phyloP scores from a whole-genome alignment of 164 flowering plant genomes.

The Magnolia sinica region DNA sequence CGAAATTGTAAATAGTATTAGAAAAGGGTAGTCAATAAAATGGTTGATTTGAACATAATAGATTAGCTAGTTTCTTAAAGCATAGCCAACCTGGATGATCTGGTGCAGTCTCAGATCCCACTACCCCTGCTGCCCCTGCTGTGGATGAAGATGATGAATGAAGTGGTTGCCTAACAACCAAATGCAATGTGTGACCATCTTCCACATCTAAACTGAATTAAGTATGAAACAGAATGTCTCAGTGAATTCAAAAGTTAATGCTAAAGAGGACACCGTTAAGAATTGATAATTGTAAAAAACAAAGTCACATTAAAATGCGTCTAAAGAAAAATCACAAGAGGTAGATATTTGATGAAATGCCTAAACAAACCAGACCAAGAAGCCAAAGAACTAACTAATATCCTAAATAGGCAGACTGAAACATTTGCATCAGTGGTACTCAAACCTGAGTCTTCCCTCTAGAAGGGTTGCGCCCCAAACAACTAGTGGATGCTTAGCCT shows the following conservation, averaged over 20 bases:
- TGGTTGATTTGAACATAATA: too few species aligned
- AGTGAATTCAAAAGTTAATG: background rate
- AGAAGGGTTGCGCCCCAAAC: background rate
- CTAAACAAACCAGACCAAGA: background rate
- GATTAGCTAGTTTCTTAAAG: conserved; percentile 2
- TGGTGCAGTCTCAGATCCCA: conserved; percentile 23
- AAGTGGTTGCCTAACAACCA: conserved; percentile 84
- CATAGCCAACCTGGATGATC: conserved; percentile 12
- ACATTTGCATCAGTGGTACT: too few species aligned
- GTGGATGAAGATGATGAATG: conserved; percentile 36
- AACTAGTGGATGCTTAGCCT: background rate
- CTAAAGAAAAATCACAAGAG: background rate
- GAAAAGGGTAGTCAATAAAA: too few species aligned
- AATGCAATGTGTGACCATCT: conserved; percentile 96
- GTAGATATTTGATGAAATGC: background rate
- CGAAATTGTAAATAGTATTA: background rate
- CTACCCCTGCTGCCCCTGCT: conserved; percentile 8
- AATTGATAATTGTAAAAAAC: background rate
- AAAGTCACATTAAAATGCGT: background rate
- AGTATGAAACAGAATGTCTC: conserved; percentile 29
- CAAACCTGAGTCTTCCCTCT: background rate
- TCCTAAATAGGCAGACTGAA: background rate
- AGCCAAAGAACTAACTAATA: background rate
- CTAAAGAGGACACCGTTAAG: background rate
- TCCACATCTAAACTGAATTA: conserved; percentile 68